Evolutionary conservation across 371 early-diverging fungal genomes (phyloP).

Genomic region (Mucor mucedo): DNA sequence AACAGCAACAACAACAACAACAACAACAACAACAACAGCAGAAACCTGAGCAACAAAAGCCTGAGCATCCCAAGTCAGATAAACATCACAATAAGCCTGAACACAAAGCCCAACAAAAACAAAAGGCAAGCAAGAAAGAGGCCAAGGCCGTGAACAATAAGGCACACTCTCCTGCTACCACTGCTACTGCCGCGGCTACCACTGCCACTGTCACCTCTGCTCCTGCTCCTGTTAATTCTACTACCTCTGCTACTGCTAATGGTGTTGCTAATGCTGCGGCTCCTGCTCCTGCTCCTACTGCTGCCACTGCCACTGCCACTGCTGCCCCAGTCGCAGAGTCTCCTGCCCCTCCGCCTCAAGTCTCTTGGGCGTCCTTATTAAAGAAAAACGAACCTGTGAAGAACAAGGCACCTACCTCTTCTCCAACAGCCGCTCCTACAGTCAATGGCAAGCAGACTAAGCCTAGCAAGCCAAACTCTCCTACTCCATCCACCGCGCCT

Average conservation of each 20-base stretch:
- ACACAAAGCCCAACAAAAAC: conserved; percentile 5
- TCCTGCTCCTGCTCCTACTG: conserved; percentile 1
- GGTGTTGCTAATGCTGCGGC: background rate
- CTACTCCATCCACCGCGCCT: conserved; percentile 23
- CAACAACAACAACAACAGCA: conserved; percentile 22
- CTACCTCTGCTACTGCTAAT: no score
- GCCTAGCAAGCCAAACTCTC: conserved; percentile 21
- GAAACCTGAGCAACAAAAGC: conserved; percentile 15
- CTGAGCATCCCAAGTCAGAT: conserved; percentile 13
- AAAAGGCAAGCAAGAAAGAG: conserved; percentile 10
- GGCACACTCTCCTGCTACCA: background rate
- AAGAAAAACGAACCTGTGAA: conserved; percentile 38
- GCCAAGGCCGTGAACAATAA: conserved; percentile 3
- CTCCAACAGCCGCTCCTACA: conserved; percentile 10
- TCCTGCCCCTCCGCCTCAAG: conserved; percentile 41
- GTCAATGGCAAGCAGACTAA: conserved; percentile 24
- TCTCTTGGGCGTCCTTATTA: conserved; percentile 68
- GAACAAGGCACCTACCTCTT: conserved; percentile 19
- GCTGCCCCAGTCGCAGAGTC: conserved; percentile 24
- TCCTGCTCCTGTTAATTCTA: conserved; percentile 9
- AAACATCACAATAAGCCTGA: background rate
- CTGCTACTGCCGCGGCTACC: conserved; percentile 17
- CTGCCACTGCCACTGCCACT: conserved; percentile 10
- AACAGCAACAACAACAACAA: conserved; percentile 24
- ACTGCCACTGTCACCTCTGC: background rate